Evolutionary conservation across 371 early-diverging fungal genomes (phyloP), one percentile per base, ranked within the genome.

Genomic region (Blakeslea trispora): DNA sequence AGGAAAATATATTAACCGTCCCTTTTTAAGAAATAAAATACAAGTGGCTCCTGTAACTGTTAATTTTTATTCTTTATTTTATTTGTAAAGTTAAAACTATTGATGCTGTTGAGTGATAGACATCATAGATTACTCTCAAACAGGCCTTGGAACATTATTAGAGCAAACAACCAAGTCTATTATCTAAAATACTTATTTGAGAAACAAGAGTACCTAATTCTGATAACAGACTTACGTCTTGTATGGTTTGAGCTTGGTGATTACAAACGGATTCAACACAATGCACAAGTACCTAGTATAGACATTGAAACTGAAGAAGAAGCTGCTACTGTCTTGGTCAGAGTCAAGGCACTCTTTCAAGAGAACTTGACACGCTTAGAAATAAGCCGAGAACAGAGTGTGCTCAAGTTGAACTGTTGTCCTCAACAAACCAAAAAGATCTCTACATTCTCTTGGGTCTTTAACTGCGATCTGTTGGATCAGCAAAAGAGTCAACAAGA

Each of bases 171-270:
- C 24, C 46, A 47, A 21, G 13, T 19, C 2, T 63, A 57, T 40
- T 63, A 57, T 40, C 39, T 57, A 6, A 61, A 61, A 32, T 55
- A 55, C 50, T 23, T 54, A 3, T 66, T 61, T 48, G 34, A 45
- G 3, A 14, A 23, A 4, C n/a, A 63, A 9, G 45, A 53, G 17
- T 63, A 63, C 24, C 21, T 57, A 8, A 13, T 63, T 13, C 7
- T 63, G 5, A 28, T 57, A 0, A 63, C 53, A 22, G 57, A 63
- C 39, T 21, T 63, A 15, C 11, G 45, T 17, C n/a, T 53, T 19
- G 63, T 53, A n/a, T 63, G 63, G 63, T 57, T 56, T 47, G 62
- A 62, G 52, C 53, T 48, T 14, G 56, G 62, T 3, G 23, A 45
- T 34, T 52, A 19, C 28, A 51, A 52, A 40, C 47, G 53, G 7